Base-by-base conservation (phyloP, 495 filamentous ascomycete genomes). In the Pseudoneurospora amorphoporcata region DNA sequence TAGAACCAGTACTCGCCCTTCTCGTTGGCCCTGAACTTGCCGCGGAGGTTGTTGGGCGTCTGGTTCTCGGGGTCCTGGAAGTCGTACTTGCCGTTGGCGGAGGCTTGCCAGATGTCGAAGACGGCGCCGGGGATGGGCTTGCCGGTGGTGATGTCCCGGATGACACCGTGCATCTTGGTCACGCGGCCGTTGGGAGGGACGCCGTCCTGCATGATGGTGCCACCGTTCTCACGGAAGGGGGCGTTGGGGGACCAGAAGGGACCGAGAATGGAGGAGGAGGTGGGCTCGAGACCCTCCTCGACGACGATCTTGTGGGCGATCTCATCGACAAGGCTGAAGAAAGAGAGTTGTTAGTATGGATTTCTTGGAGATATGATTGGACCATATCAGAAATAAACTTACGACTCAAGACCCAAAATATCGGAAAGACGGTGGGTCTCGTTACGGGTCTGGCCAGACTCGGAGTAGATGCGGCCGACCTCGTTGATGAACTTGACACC, bases 171-270 rank as follows among this genome's bases (percentile, higher is more conserved):
- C 91, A 95, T 94, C 78, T 84, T 82, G 74, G 89, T 88, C 23
- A 91, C 87, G 73, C 86, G 84, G 70, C 91, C 91, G 75, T 89
- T 83, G 74, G 81, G 78, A 41, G 86, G 84, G 35, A 89, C 86
- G 74, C 86, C 80, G 82, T 92, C 82, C 77, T 92, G 88, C 78
- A 93, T 91, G 82, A 92, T 91, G 79, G 80, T 86, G 76, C 86
- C 89, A 75, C 91, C 92, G 75, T 89, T 86, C 65, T 87, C 83
- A 35, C 91, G 90, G 87, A 92, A 92, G 41, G 92, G 92, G 9
- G 92, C 92, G 79, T 93, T 89, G 81, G 92, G 91, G 9, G 90
- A 92, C 91, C 91, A 95, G 88, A 95, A 95, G 79, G 92, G 92
- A 42, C 92, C 92, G 42, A 95, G 89, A 78, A 95, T 95, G 69